Base-by-base conservation (phyloP, 345 rosid species). In the Gossypium herbaceum region DNA sequence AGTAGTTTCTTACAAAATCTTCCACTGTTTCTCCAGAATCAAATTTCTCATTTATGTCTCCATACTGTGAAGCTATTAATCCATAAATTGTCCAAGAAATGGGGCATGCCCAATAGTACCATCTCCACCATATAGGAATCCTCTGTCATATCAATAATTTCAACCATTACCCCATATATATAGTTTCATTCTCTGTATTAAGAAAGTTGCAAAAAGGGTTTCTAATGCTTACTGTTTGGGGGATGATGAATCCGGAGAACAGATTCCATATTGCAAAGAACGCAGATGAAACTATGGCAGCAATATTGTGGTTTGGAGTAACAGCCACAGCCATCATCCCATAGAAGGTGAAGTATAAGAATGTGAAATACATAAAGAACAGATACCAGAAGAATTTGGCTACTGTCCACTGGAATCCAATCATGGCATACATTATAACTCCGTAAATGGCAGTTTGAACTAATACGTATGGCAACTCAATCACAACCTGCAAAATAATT, bases 51-150 rank as follows among this genome's bases (percentile, higher is more conserved):
- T 85, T 55, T 16, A 89, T 57, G 77, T 90, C 90, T 65, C 89
- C 90, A 59, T 78, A 88, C 41, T 88, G 94, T n/a, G 94, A 82
- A 61, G 77, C 79, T 34, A 86, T 76, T 68, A 88, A 66, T 45
- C 94, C 92, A 64, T 88, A 86, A 51, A 90, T 27, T 8, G 88
- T 84, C 90, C 90, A 90, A 6, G 90, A 47, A 24, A 88, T 47
- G 0, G 90, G 94, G 66, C 85, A 82, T 3, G 57, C 44, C 90
- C 94, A 88, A 62, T 70, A 88, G 79, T 86, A 85, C 90, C 94
- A 90, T 81, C 89, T 88, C 91, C 91, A 90, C 94, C 94, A 88
- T 15, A 82, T 34, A 11, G 92, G 94, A 51, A 86, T 74, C 80
- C 90, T 86, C 92, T 90, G 88, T 68, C 51, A 72, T 17, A 74